Evolutionary conservation across 2,329 filamentous ascomycete genomes (phyloP), one percentile per base, ranked within the genome.

Genomic region (Sclerotiophoma versabilis): DNA sequence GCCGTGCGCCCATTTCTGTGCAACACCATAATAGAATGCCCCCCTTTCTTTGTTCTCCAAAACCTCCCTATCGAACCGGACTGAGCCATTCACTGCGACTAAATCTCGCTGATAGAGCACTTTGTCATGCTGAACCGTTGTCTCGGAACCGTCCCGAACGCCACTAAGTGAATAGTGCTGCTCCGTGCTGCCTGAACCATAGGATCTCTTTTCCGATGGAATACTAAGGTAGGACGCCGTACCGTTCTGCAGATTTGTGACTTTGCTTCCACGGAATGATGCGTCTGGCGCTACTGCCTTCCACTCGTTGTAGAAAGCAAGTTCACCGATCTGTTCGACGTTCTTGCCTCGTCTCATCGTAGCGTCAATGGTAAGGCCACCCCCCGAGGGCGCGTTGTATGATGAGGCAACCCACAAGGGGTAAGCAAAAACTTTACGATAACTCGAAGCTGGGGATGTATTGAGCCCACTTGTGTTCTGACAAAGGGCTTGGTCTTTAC

Each of bases 101-200:
- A 89, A 82, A 42, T 83, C 78, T 17, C 87, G 79, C 51, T 72
- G 76, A 70, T 89, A 91, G 36, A 89, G 73, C 68, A 81, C 75
- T 30, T 49, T 45, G 26, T 44, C 43, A 42, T 46, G 44, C 6
- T 57, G 50, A 17, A 51, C 39, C 29, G 48, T 50, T 17, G 51
- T 54, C 14, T 55, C 53, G 19, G 52, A 30, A 17, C 59, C 59
- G 3, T 57, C 61, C 4, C 62, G 60, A 27, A 82, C 65, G 5
- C 81, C 81, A n/a, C 75, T 76, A 57, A 90, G 85, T 6, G 63
- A 70, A 29, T 88, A 83, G 2, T 76, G 72, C 71, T 90, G 87
- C 50, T 78, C 78, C 6, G 83, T 86, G 20, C 73, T 79, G 7
- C 87, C 87, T 45, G 75, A 82, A 14, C 83, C 83, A 14, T 74